A percentile compares a stretch with the other conserved stretches of the same genome.
These are phyloP conservation scores for Primulina huaijiensis DNA, from an alignment of 257 asterid genomes.

Conservation along the genomic window DNA sequence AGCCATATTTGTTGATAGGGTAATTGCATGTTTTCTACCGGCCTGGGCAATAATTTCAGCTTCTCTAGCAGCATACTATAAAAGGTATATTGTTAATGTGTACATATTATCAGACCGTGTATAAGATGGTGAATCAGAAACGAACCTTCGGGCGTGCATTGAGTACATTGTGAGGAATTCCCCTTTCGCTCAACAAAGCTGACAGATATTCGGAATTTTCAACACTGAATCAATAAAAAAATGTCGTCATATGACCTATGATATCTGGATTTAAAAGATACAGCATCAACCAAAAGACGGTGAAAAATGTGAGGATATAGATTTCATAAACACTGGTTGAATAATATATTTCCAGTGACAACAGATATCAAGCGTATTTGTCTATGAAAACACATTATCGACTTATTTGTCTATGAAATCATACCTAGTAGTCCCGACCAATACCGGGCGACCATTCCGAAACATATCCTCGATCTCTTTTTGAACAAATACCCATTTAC, in stretches of 20 bases:
- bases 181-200: conserved; percentile 60
- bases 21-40: conserved; percentile 89
- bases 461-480: conserved; percentile 88
- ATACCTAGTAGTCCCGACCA: conserved; percentile 98
- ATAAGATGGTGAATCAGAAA: conserved; percentile 21
- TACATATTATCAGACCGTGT: conserved; percentile 14
- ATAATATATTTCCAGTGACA: conserved; percentile 10
- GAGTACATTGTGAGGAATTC: conserved; percentile 89
- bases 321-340: conserved; percentile 1
- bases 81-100: conserved; percentile 20
- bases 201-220: conserved; percentile 92
- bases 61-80: conserved; percentile 97
- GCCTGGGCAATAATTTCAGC: conserved; percentile 98
- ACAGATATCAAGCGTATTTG: not conserved
- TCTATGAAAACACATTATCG: not conserved
- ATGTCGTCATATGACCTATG: conserved; percentile 22
- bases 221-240: conserved; percentile 61
- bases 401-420: conserved; percentile 5
- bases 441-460: conserved; percentile 80
- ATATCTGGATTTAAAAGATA: not conserved
- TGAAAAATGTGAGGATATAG: not conserved
- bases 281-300: not conserved
- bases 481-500: conserved; percentile 84
- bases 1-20: conserved; percentile 97
- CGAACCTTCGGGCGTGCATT: conserved; percentile 97